These are phyloP conservation scores for Cytospora leucostoma DNA, from an alignment of 2,329 filamentous ascomycete genomes.

Conservation along the genomic window DNA sequence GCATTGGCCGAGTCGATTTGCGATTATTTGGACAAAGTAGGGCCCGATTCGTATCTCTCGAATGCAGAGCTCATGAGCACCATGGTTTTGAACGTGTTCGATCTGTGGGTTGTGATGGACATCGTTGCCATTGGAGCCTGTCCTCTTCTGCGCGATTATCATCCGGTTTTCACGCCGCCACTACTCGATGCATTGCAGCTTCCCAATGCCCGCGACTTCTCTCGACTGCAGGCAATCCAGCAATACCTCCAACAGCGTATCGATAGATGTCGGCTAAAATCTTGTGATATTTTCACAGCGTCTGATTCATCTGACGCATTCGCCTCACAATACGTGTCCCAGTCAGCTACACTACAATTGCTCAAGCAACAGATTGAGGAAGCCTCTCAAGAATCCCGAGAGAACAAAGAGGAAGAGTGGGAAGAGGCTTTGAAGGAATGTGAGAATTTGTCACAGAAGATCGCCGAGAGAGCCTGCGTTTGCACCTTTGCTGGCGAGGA, in stretches of 20 bases:
- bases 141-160: slow-evolving; percentile 50
- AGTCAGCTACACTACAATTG: slow-evolving; percentile 30
- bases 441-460: slow-evolving; percentile 33
- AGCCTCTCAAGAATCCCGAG: slow-evolving; percentile 25
- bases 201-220: slow-evolving; percentile 46
- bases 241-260: slow-evolving; percentile 45
- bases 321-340: slow-evolving; percentile 46
- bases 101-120: slow-evolving; percentile 60
- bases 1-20: slow-evolving; percentile 39
- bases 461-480: slow-evolving; percentile 37
- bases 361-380: slow-evolving; percentile 34
- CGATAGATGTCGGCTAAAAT: slow-evolving; percentile 25
- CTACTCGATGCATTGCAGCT: slow-evolving; percentile 57
- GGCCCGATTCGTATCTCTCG: slow-evolving; percentile 40
- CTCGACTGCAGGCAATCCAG: slow-evolving; percentile 50
- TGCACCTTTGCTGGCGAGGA: slow-evolving; percentile 33
- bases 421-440: slow-evolving; percentile 33
- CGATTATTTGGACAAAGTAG: slow-evolving; percentile 38
- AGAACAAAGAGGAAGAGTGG: slow-evolving; percentile 38
- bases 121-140: slow-evolving; percentile 42
- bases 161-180: slow-evolving; percentile 51
- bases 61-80: slow-evolving; percentile 51
- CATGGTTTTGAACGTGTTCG: slow-evolving; percentile 54
- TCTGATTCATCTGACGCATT: slow-evolving; percentile 43
- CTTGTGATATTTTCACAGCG: slow-evolving; percentile 49